These are phyloP conservation scores for Amanita thiersii DNA, from an alignment of 768 basidiomycete genomes.

Conservation along the genomic window DNA sequence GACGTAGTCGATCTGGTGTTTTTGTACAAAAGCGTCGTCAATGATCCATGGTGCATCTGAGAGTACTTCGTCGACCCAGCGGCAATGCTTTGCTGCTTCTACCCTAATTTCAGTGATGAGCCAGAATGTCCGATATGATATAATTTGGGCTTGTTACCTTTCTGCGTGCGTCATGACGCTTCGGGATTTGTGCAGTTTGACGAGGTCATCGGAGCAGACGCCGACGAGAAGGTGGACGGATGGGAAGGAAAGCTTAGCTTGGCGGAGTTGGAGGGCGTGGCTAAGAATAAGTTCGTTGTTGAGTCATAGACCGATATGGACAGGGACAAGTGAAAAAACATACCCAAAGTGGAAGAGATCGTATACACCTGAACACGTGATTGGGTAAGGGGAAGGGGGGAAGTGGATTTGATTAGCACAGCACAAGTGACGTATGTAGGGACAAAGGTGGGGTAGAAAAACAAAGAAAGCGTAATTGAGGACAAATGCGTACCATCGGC, in stretches of 20 bases:
- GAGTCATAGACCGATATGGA: conserved; percentile 5
- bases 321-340: conserved; percentile 14
- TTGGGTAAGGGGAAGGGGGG: neutral
- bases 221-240: conserved; percentile 88
- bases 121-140: neutral
- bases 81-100: conserved; percentile 90
- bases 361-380: conserved; percentile 64
- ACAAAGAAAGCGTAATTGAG: conserved; percentile 7
- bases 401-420: conserved; percentile 17
- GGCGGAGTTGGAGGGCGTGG: conserved; percentile 91
- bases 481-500: conserved; percentile 67
- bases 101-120: conserved; percentile 42
- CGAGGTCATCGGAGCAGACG: conserved; percentile 86
- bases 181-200: conserved; percentile 68
- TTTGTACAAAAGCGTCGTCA: conserved; percentile 71
- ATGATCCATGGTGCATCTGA: conserved; percentile 90
- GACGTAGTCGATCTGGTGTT: conserved; percentile 90
- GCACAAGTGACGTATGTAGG: conserved; percentile 20
- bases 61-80: conserved; percentile 94
- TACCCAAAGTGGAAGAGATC: conserved; percentile 97
- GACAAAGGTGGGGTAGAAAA: conserved; percentile 9
- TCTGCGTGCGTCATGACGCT: conserved; percentile 88
- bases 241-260: conserved; percentile 91
- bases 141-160: conserved; percentile 9
- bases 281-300: conserved; percentile 31